Evolutionary conservation across 306 rosid species (phyloP).

Genomic region (Begonia loranthoides): DNA sequence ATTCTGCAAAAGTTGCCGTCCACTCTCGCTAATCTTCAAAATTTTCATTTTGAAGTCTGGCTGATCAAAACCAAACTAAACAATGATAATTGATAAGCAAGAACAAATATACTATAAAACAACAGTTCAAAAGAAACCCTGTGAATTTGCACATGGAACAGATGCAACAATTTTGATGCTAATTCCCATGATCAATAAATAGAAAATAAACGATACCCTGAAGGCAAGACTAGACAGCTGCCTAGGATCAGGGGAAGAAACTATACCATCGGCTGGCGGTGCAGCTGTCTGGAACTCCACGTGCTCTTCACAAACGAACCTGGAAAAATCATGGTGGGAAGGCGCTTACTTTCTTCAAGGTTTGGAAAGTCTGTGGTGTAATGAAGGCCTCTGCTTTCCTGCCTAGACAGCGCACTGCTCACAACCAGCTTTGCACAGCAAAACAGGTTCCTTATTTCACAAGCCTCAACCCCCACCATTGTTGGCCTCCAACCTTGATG

Average conservation of each 20-base stretch:
- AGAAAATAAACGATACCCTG: neutral
- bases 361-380: conserved; percentile 79
- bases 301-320: conserved; percentile 43
- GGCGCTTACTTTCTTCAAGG: conserved; percentile 73
- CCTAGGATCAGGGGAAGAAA: neutral
- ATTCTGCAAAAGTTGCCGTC: too few species aligned
- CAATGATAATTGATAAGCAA: too few species aligned
- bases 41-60: neutral
- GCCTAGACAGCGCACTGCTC: conserved; percentile 83
- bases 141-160: neutral
- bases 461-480: conserved; percentile 72
- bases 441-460: conserved; percentile 89
- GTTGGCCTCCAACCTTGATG: conserved; percentile 67
- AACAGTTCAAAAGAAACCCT: neutral
- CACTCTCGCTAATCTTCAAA: neutral
- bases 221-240: neutral
- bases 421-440: conserved; percentile 83
- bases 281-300: conserved; percentile 78
- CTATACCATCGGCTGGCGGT: conserved; percentile 36
- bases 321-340: conserved; percentile 85
- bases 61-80: neutral
- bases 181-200: neutral
- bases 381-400: conserved; percentile 90
- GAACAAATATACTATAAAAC: neutral
- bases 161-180: neutral